Base-by-base conservation (phyloP, 169 alveolate species). In the Nephromyces sp. region DNA sequence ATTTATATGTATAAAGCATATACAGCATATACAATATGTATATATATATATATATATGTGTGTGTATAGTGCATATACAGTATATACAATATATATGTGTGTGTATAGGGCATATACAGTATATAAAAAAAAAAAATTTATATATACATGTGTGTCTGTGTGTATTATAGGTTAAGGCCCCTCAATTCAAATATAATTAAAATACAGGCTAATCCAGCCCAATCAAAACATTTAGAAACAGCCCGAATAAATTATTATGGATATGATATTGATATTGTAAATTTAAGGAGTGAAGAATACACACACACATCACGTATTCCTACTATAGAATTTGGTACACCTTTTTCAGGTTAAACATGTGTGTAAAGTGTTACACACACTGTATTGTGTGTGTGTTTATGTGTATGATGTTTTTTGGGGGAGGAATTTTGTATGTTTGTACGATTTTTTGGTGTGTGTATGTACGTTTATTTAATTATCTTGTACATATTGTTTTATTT, bases 181-280 rank as follows among this genome's bases (percentile, higher is more conserved):
- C 57, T 15, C n/a, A 15, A 43, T 43, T 43, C 15, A 43, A 43
- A 43, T 43, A 15, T n/a, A 43, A n/a, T n/a, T n/a, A 43, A 43
- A n/a, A 43, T 43, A 15, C 15, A 43, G n/a, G 25, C 15, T 57
- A 94, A 96, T 71, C 95, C 98, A 6, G 98, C 91, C 51, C 94
- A 96, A 77, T 92, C 98, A 3, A 95, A 97, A 72, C 98, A 95
- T 81, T 80, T 97, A 30, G 98, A 97, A 89, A 95, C 99, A 0
- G 99, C 99, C 0, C 92, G 98, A 34, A 77, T 93, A 64, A 71
- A 94, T 43, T 29, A 32, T 22, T 79, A 82, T 68, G 97, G 93
- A 6, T 80, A 68, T 88, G 21, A 88, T 69, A 89, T 97, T 32
- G 99, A 97, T 86, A 80, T 97, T 63, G 99, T 95, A 6, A 95